Evolutionary conservation across 257 asterid species (phyloP), one percentile per base, ranked within the genome.

Genomic region (Solanum clarkiae): DNA sequence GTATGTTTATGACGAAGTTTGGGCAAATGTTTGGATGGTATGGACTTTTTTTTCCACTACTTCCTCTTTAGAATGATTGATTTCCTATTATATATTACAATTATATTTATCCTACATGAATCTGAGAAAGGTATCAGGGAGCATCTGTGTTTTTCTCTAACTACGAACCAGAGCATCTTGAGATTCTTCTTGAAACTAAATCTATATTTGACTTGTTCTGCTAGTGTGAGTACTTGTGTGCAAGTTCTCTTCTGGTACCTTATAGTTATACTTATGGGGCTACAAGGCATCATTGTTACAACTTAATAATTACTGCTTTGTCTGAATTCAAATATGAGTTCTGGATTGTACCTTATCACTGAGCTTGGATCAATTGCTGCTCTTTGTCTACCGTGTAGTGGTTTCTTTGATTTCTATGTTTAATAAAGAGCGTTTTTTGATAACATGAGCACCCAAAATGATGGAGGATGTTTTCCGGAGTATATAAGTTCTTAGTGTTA

Each of bases 1-100:
- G 89, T 94, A 91, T 83, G 92, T 97, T 69, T 86, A 94, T 56
- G 98, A 94, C 79, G 98, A 97, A 93, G 93, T 97, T 63, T 97
- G 99, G 99, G 97, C 99, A 77, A 97, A 94, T 80, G 91, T 97
- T 88, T 95, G 94, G 96, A 90, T 85, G 98, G 98, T 94, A 87
- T 47, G 80, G 65, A 66, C 66, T 51, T 83, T 65, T 6, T 77
- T 26, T 26, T 49, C 63, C 49, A 59, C 17, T 16, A 51, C 65
- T 53, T 29, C 47, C 82, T 77, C 45, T 51, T 24, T 16, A 51
- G 63, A 77, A 49, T 6, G 24, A 49, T 51, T 51, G 62, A 49
- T 77, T 49, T 75, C 44, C 1, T 51, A 51, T 24, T 24, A 51
- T 53, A 49, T 62, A 51, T 77, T 24, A 16, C 62, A 75, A 74